These are phyloP conservation scores for Hypoxylon sp. DNA, from an alignment of 2,329 filamentous ascomycete genomes.

Conservation along the genomic window DNA sequence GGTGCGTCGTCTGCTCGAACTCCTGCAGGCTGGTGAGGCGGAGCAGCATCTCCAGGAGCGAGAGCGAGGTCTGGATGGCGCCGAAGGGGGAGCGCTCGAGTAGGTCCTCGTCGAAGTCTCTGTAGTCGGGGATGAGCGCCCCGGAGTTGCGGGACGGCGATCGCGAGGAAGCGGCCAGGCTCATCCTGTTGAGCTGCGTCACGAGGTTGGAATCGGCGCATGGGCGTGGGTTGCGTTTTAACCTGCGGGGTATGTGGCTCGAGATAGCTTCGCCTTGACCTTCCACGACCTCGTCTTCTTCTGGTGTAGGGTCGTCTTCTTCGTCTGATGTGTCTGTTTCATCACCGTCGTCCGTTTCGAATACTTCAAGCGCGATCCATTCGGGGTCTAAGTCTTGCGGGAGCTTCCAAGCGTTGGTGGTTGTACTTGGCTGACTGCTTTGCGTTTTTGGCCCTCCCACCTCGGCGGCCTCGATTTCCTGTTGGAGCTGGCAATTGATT, in stretches of 20 bases:
- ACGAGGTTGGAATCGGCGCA: conserved; percentile 50
- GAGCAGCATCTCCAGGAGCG: conserved; percentile 88
- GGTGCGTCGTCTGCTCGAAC: conserved; percentile 88
- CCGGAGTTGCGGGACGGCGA: conserved; percentile 41
- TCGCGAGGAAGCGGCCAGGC: conserved; percentile 55
- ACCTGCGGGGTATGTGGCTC: conserved; percentile 15
- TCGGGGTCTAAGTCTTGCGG: conserved; percentile 85
- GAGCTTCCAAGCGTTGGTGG: conserved; percentile 64
- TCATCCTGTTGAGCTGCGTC: conserved; percentile 56
- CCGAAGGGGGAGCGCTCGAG: conserved; percentile 63
- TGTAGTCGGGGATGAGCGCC: conserved; percentile 12
- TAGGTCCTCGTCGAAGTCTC: conserved; percentile 43
- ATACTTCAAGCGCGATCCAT: conserved; percentile 93
- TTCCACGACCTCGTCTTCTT: conserved; percentile 9
- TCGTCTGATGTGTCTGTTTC: conserved; percentile 39
- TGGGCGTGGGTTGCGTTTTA: conserved; percentile 37
- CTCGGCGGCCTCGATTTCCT: conserved; percentile 50
- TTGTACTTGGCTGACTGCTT: conserved; percentile 5
- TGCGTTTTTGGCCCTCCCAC: not conserved
- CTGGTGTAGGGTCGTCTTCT: conserved; percentile 36
- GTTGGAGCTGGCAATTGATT: conserved; percentile 61
- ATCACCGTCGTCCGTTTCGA: conserved; percentile 70
- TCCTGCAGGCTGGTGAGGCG: conserved; percentile 89
- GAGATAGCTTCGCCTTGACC: conserved; percentile 19
- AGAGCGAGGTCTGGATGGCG: conserved; percentile 69